Percentiles rank a stretch among this genome's conserved stretches.
Conservation (phyloP, 257 asterid genomes). For the Scutellaria galericulata region DNA sequence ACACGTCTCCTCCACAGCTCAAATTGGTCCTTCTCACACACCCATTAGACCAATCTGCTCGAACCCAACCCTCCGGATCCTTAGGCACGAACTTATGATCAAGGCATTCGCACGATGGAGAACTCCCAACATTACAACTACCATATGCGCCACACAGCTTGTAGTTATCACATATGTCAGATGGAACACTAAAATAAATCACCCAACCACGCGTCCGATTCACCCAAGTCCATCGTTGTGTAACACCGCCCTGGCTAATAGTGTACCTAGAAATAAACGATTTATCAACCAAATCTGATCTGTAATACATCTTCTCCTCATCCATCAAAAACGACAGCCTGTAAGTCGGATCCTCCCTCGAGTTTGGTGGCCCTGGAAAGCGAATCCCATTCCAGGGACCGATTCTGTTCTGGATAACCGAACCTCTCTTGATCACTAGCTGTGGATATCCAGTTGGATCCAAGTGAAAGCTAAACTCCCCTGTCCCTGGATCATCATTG, state of each 20-base stretch:
- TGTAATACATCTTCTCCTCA: slow-evolving; percentile 11
- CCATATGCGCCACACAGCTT: slow-evolving; percentile 37
- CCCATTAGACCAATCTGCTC: slow-evolving; percentile 36
- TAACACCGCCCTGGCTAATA: slow-evolving; percentile 24
- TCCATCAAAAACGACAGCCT: slow-evolving; percentile 29
- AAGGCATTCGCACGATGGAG: slow-evolving; percentile 43
- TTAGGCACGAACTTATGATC: slow-evolving; percentile 37
- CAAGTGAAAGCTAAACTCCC: slow-evolving; percentile 27
- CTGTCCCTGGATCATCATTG: slow-evolving; percentile 33
- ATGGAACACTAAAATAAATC: slow-evolving; percentile 34
- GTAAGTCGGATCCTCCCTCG: slow-evolving; percentile 26
- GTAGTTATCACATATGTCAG: slow-evolving; percentile 45
- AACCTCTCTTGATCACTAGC: slow-evolving; percentile 13
- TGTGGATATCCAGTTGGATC: slow-evolving; percentile 40
- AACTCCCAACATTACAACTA: slow-evolving; percentile 35
- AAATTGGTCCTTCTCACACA: slow-evolving; percentile 34
- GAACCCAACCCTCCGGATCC: slow-evolving; percentile 33
- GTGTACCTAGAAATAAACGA: slow-evolving; percentile 26
- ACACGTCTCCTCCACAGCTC: slow-evolving; percentile 37
- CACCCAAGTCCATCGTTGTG: slow-evolving; percentile 37
- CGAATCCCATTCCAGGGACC: slow-evolving; percentile 45
- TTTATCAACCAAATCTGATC: not conserved
- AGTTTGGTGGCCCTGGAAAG: slow-evolving; percentile 38
- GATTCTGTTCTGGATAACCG: not conserved
- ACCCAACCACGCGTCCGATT: slow-evolving; percentile 37